These are phyloP conservation scores for Pythium aristosporum DNA, from an alignment of 352 stramenopile genomes.

Conservation along the genomic window DNA sequence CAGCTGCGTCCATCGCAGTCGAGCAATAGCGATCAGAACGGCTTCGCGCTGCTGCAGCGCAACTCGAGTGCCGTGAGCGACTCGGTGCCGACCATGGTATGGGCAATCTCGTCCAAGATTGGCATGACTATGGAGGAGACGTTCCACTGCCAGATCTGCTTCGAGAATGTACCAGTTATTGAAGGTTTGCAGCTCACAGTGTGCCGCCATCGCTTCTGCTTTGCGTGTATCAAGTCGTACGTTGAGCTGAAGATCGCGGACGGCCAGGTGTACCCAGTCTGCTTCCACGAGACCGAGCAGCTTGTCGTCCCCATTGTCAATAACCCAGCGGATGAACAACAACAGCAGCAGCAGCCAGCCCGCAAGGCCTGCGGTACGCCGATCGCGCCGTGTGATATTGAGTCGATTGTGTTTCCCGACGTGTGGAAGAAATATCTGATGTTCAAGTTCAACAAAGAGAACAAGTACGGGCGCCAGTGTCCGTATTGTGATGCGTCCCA, in stretches of 20 bases:
- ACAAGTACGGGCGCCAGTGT: constrained; percentile 64
- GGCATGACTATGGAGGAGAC: constrained; percentile 62
- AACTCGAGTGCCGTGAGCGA: constrained; percentile 20
- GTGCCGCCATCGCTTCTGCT: constrained; percentile 65
- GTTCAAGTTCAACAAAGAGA: constrained; percentile 89
- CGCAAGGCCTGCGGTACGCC: constrained; percentile 36
- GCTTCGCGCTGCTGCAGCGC: constrained; percentile 16
- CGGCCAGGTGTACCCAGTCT: constrained; percentile 68
- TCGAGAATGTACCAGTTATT: constrained; percentile 47
- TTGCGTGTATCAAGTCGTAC: constrained; percentile 55
- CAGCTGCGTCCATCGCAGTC: neutral
- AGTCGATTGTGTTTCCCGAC: constrained; percentile 38
- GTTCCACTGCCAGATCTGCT: constrained; percentile 79
- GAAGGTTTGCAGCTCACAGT: constrained; percentile 36
- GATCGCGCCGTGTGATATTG: constrained; percentile 52
- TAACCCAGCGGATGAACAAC: neutral
- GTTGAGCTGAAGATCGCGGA: constrained; percentile 75
- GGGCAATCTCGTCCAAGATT: constrained; percentile 14
- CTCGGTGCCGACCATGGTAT: constrained; percentile 12
- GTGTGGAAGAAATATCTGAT: constrained; percentile 80
- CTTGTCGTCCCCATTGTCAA: neutral
- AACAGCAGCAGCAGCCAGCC: neutral
- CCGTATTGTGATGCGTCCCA: constrained; percentile 62
- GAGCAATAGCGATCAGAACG: neutral
- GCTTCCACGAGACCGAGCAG: constrained; percentile 45